phyloP scores from a whole-genome alignment of 129 eudicot species.

The Kitagawia praeruptora region DNA sequence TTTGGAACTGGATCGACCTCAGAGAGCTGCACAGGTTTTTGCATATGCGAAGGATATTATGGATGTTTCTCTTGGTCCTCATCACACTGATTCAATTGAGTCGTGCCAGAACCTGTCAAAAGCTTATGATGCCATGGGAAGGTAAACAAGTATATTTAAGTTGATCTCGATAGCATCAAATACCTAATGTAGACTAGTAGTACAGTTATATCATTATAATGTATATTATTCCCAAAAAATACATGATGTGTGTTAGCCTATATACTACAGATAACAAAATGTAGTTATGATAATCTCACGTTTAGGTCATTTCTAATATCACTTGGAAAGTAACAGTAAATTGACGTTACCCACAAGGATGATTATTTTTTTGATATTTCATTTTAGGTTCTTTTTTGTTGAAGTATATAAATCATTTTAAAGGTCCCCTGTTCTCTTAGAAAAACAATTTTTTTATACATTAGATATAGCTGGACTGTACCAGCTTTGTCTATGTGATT shows the following conservation, averaged over 20 bases:
- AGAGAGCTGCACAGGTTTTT: conserved; percentile 91
- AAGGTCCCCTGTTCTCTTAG: neutral
- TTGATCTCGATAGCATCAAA: neutral
- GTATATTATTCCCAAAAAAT: neutral
- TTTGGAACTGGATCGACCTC: conserved; percentile 75
- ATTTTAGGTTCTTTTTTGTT: neutral
- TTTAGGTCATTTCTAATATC: neutral
- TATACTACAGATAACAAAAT: neutral
- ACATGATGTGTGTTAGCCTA: neutral
- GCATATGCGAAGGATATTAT: conserved; percentile 82
- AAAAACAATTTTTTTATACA: neutral
- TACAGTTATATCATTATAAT: neutral
- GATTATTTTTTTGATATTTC: neutral
- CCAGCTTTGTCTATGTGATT: neutral
- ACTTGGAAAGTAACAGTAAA: neutral
- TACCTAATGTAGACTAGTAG: neutral
- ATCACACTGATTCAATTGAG: conserved; percentile 76
- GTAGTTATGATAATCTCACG: neutral
- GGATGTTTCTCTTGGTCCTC: conserved; percentile 84
- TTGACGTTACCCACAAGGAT: neutral
- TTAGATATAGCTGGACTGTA: neutral
- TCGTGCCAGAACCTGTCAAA: conserved; percentile 88
- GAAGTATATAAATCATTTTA: neutral
- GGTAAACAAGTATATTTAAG: conserved; percentile 29
- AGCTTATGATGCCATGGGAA: conserved; percentile 87